These are phyloP conservation scores for Fusarium penzigii DNA, from an alignment of 2,329 filamentous ascomycete genomes.

Conservation along the genomic window DNA sequence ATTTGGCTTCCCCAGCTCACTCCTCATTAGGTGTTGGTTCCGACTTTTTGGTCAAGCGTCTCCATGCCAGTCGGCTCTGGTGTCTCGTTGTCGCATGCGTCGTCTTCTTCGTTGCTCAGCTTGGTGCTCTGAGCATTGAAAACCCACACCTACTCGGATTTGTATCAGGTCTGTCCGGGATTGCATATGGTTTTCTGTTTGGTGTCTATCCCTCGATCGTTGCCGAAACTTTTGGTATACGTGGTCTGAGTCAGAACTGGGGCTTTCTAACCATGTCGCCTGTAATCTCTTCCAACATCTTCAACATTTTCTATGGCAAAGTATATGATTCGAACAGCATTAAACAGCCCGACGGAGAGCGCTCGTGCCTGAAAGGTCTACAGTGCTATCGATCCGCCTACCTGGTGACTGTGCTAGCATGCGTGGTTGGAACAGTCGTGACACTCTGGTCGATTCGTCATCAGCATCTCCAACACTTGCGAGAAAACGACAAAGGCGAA, in stretches of 20 bases:
- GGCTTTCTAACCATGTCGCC: slow-evolving; percentile 90
- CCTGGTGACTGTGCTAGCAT: slow-evolving; percentile 72
- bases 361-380: slow-evolving; percentile 75
- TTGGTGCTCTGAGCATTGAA: slow-evolving; percentile 71
- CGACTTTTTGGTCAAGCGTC: slow-evolving; percentile 81
- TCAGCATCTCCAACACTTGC: slow-evolving; percentile 46
- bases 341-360: slow-evolving; percentile 66
- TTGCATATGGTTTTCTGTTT: slow-evolving; percentile 92
- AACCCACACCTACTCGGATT: slow-evolving; percentile 77
- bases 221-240: slow-evolving; percentile 87
- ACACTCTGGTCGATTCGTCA: slow-evolving; percentile 70
- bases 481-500: slow-evolving; percentile 39
- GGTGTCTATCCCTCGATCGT: slow-evolving; percentile 90
- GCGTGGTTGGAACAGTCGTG: slow-evolving; percentile 66
- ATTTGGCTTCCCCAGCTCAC: slow-evolving; percentile 13
- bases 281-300: slow-evolving; percentile 84
- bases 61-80: slow-evolving; percentile 85
- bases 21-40: slow-evolving; percentile 72
- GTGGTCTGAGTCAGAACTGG: slow-evolving; percentile 92
- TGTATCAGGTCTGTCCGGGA: slow-evolving; percentile 80
- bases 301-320: slow-evolving; percentile 86
- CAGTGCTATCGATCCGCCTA: slow-evolving; percentile 83
- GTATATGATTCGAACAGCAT: slow-evolving; percentile 82
- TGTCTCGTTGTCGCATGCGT: slow-evolving; percentile 77
- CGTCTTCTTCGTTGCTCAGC: slow-evolving; percentile 78